phyloP scores from a whole-genome alignment of 83 land plant genomes.

The Thuja plicata region DNA sequence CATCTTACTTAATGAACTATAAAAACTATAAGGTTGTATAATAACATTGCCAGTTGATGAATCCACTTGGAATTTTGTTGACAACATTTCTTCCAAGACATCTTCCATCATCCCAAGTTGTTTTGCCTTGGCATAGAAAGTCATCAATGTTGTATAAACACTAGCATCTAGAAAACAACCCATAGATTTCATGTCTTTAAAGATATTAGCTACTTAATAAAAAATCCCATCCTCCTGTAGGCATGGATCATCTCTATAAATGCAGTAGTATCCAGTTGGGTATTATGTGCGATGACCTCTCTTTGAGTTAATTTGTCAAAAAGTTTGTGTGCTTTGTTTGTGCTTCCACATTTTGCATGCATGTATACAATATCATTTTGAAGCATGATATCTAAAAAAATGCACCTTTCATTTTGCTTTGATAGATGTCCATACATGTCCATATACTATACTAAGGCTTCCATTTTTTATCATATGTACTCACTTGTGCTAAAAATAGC shows the following conservation, averaged over 20 bases:
- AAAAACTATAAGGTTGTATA: constrained; percentile 55
- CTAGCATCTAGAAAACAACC: constrained; percentile 26
- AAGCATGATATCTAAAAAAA: too few species aligned
- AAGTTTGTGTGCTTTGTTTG: too few species aligned
- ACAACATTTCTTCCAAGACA: constrained; percentile 55
- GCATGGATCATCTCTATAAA: constrained; percentile 49
- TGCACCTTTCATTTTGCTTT: too few species aligned
- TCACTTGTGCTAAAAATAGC: too few species aligned
- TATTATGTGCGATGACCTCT: too few species aligned
- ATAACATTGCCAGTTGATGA: constrained; percentile 57
- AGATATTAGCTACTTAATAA: constrained; percentile 45
- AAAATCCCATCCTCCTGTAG: constrained; percentile 57
- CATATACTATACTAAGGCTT: too few species aligned
- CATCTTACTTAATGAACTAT: constrained; percentile 68
- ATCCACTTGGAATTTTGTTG: constrained; percentile 49
- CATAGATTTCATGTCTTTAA: constrained; percentile 41
- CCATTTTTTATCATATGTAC: too few species aligned
- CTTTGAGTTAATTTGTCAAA: too few species aligned
- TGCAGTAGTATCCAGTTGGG: constrained; percentile 37
- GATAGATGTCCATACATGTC: too few species aligned
- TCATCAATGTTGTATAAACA: constrained; percentile 44
- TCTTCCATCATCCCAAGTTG: constrained; percentile 68
- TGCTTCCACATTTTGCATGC: too few species aligned
- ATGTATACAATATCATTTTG: too few species aligned
- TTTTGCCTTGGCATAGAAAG: constrained; percentile 64